Conservation (phyloP, 495 filamentous ascomycete species). For the Entonaema liquescens region DNA sequence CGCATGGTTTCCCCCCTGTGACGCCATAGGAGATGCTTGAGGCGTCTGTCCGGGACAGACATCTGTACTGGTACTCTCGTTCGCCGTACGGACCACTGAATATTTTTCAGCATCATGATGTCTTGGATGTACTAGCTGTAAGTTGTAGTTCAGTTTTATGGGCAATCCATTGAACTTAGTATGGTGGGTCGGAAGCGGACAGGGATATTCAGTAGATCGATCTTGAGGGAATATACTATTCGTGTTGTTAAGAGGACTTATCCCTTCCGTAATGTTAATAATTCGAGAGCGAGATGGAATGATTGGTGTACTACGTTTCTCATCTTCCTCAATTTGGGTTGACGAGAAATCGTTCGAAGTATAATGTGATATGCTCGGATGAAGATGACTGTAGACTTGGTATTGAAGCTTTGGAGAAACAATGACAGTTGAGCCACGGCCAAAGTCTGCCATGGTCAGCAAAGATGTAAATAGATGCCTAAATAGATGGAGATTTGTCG, state of each 20-base stretch:
- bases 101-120: slow-evolving; percentile 12
- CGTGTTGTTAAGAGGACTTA: slow-evolving; percentile 14
- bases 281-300: slow-evolving; percentile 26
- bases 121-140: slow-evolving; percentile 21
- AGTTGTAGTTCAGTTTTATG: slow-evolving; percentile 20
- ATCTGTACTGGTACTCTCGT: slow-evolving; percentile 13
- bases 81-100: slow-evolving; percentile 5
- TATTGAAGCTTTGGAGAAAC: slow-evolving; percentile 36
- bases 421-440: slow-evolving; percentile 30
- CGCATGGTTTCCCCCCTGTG: slow-evolving; percentile 9
- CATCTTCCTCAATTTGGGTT: slow-evolving; percentile 2
- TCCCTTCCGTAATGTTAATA: slow-evolving; percentile 10
- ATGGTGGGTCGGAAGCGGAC: slow-evolving; percentile 3
- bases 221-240: slow-evolving; percentile 1
- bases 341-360: slow-evolving; percentile 9
- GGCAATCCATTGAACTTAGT: slow-evolving; percentile 16
- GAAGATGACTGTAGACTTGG: slow-evolving; percentile 18
- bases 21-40: slow-evolving; percentile 18
- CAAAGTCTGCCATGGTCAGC: slow-evolving; percentile 36
- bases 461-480: slow-evolving; percentile 19
- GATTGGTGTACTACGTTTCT: slow-evolving; percentile 6
- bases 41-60: slow-evolving; percentile 17
- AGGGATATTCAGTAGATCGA: slow-evolving; percentile 5
- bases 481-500: slow-evolving; percentile 22
- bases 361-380: slow-evolving; percentile 26